Conservation (phyloP, 1,284 basidiomycete genomes). For the Schizophyllum commune region DNA sequence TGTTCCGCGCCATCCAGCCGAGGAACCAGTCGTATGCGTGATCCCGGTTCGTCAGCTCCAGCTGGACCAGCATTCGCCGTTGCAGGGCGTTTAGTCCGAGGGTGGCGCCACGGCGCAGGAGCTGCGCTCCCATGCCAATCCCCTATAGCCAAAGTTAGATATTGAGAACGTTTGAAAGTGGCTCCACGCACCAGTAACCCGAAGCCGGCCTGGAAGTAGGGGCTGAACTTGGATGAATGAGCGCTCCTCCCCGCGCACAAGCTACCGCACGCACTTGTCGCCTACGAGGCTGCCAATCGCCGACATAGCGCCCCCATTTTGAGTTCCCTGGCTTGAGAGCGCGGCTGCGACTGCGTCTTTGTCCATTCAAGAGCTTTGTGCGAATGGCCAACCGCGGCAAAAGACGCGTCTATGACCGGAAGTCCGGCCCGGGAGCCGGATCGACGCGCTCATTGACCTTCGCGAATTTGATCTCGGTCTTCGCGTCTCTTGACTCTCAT, state of each 20-base stretch:
- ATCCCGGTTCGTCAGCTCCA: conserved; percentile 97
- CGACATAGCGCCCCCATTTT: conserved; percentile 11
- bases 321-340: conserved; percentile 5
- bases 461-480: conserved; percentile 2
- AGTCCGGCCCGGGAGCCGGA: background rate
- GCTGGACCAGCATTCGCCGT: conserved; percentile 85
- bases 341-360: background rate
- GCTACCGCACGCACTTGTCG: conserved; percentile 40
- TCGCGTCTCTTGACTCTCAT: background rate
- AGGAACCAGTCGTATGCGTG: conserved; percentile 96
- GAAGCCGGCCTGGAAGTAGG: conserved; percentile 94
- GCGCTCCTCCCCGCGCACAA: conserved; percentile 4
- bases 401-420: background rate
- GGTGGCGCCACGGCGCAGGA: conserved; percentile 64
- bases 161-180: background rate
- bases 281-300: conserved; percentile 23
- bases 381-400: background rate
- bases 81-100: conserved; percentile 73
- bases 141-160: too few species aligned
- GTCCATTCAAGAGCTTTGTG: conserved; percentile 3
- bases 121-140: conserved; percentile 75
- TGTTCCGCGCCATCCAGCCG: conserved; percentile 85
- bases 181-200: conserved; percentile 76
- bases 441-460: background rate
- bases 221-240: conserved; percentile 48